phyloP scores from a whole-genome alignment of 495 filamentous ascomycete species.

The Cudoniella acicularis region DNA sequence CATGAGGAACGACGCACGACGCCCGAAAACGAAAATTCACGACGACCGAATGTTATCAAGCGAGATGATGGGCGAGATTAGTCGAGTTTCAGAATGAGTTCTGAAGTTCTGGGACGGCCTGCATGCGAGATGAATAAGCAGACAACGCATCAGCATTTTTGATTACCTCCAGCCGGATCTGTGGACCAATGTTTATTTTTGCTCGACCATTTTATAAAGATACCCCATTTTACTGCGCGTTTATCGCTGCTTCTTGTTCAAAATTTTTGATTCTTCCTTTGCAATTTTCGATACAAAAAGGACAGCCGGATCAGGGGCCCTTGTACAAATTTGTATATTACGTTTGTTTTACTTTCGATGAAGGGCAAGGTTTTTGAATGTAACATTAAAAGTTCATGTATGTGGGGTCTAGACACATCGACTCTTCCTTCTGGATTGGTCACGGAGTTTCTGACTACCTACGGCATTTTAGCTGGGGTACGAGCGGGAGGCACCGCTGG shows the following conservation, averaged over 20 bases:
- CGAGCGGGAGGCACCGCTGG: too few species aligned
- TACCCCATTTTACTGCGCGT: conserved; percentile 19
- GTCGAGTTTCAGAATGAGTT: conserved; percentile 20
- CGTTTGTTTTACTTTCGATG: too few species aligned
- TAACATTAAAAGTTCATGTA: too few species aligned
- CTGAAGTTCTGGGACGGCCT: not conserved
- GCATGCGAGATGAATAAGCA: conserved; percentile 1
- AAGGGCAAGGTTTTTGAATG: too few species aligned
- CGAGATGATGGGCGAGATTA: conserved; percentile 30
- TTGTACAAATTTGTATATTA: too few species aligned
- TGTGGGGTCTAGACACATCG: too few species aligned
- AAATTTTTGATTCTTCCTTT: not conserved
- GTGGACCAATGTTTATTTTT: not conserved
- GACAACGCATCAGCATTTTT: not conserved
- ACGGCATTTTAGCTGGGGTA: too few species aligned
- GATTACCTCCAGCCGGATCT: not conserved
- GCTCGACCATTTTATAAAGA: conserved; percentile 16
- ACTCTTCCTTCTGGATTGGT: too few species aligned
- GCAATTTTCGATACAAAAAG: not conserved
- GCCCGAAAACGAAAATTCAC: conserved; percentile 19
- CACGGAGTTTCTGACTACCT: too few species aligned
- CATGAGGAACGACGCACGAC: conserved; percentile 23
- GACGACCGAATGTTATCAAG: conserved; percentile 19
- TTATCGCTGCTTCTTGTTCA: conserved; percentile 1
- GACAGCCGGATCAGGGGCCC: conserved; percentile 5